Percentiles rank a stretch among this genome's conserved stretches.
Conservation (phyloP, 1,284 basidiomycete genomes). For the Boletus sp. region DNA sequence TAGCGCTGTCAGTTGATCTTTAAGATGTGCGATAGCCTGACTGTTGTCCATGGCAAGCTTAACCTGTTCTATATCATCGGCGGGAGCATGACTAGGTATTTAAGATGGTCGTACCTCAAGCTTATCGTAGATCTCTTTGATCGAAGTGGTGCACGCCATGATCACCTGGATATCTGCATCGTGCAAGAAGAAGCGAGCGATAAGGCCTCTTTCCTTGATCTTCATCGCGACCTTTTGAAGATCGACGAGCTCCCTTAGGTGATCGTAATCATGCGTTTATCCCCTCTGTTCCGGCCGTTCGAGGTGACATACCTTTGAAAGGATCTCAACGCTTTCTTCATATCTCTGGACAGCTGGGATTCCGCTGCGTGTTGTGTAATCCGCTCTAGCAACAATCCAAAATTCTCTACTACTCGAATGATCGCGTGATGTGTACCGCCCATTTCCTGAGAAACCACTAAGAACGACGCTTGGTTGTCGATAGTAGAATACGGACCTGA, state of each 20-base stretch:
- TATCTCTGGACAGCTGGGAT: neutral
- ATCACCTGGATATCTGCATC: conserved; percentile 15
- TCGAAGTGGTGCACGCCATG: conserved; percentile 5
- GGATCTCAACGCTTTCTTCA: neutral
- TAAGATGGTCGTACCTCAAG: conserved; percentile 9
- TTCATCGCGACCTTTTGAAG: conserved; percentile 11
- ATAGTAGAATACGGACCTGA: conserved; percentile 6
- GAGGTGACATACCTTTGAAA: conserved; percentile 8
- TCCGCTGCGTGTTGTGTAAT: conserved; percentile 1
- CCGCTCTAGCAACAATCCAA: conserved; percentile 18
- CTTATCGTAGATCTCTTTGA: conserved; percentile 12
- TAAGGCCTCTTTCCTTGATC: conserved; percentile 4
- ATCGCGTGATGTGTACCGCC: conserved; percentile 19
- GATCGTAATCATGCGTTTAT: neutral
- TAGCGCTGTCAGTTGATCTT: conserved; percentile 8
- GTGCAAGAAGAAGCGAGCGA: conserved; percentile 13
- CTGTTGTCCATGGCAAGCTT: conserved; percentile 8
- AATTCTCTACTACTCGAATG: conserved; percentile 13
- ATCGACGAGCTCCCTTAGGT: conserved; percentile 12
- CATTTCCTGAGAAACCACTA: conserved; percentile 6
- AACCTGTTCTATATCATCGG: neutral
- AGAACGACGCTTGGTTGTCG: neutral
- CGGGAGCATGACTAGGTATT: neutral
- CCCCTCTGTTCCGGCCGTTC: neutral
- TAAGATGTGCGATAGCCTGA: conserved; percentile 10